Percentiles rank a stretch among this genome's conserved stretches.
Conservation (phyloP, 129 eudicot genomes). For the Arctium minus region DNA sequence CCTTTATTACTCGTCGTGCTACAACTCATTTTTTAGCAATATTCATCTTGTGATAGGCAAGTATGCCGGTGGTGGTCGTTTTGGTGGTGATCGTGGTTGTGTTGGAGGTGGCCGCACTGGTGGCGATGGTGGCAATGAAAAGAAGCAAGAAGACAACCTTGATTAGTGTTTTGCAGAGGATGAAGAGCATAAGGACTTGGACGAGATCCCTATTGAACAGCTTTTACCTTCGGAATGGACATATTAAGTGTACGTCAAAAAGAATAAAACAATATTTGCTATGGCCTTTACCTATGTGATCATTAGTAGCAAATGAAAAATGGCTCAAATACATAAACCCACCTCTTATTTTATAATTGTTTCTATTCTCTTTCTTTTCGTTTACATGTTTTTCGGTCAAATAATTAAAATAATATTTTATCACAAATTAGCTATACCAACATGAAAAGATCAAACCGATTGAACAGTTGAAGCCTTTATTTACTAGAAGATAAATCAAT, state of each 20-base stretch:
- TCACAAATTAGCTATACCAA: neutral
- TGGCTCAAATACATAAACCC: neutral
- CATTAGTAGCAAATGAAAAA: neutral
- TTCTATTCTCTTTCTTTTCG: neutral
- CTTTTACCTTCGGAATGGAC: constrained; percentile 24
- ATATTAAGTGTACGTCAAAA: neutral
- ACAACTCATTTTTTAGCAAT: neutral
- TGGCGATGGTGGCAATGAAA: neutral
- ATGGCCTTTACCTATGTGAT: neutral
- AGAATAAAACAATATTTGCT: neutral
- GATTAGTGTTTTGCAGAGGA: neutral
- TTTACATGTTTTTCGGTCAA: neutral
- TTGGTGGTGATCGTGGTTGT: neutral
- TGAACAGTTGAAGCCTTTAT: neutral
- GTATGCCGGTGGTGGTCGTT: neutral
- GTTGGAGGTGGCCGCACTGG: neutral
- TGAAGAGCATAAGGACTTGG: neutral
- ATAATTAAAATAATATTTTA: neutral
- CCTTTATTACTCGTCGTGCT: neutral
- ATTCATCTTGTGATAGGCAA: neutral
- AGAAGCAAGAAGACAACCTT: neutral
- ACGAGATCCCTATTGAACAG: constrained; percentile 12
- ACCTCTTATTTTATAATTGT: neutral
- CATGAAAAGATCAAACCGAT: neutral
- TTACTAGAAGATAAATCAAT: neutral